A percentile compares a stretch with the other conserved stretches of the same genome.
These are phyloP conservation scores for Ascochyta lentis DNA, from an alignment of 2,329 filamentous ascomycete species.

Conservation along the genomic window DNA sequence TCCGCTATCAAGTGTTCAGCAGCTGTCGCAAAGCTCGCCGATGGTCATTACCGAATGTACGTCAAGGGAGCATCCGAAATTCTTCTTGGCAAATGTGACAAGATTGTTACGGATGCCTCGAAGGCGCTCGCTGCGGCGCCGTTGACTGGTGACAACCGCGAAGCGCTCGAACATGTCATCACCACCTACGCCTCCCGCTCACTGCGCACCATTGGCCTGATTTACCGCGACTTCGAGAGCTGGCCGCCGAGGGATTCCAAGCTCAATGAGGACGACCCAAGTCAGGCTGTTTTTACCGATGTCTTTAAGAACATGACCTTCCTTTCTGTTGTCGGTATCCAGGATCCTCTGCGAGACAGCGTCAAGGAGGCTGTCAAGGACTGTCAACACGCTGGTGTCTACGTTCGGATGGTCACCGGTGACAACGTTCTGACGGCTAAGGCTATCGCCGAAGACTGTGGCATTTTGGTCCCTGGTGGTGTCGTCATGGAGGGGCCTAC, in stretches of 20 bases:
- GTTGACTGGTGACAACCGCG: conserved; percentile 64
- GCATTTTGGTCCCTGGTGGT: conserved; percentile 73
- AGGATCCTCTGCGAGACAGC: conserved; percentile 77
- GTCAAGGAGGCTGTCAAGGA: conserved; percentile 75
- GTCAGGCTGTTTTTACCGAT: conserved; percentile 69
- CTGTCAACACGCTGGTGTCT: conserved; percentile 78
- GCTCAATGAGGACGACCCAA: conserved; percentile 66
- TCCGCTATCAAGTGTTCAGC: conserved; percentile 74
- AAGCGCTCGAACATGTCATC: conserved; percentile 71
- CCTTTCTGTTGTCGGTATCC: conserved; percentile 77
- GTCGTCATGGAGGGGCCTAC: conserved; percentile 79
- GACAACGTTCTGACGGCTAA: conserved; percentile 82
- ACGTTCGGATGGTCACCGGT: conserved; percentile 85
- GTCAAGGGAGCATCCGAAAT: conserved; percentile 62
- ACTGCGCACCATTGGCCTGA: conserved; percentile 81
- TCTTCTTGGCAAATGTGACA: conserved; percentile 55
- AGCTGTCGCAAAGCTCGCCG: conserved; percentile 63
- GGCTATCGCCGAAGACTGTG: conserved; percentile 79
- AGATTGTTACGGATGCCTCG: conserved; percentile 65
- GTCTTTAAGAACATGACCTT: conserved; percentile 77
- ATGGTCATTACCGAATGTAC: conserved; percentile 63
- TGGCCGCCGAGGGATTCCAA: conserved; percentile 74
- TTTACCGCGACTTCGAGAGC: conserved; percentile 81
- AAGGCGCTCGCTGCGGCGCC: conserved; percentile 61
- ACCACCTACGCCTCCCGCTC: conserved; percentile 79